phyloP scores from a whole-genome alignment of 768 basidiomycete genomes.

The Lyophyllum shimeji region DNA sequence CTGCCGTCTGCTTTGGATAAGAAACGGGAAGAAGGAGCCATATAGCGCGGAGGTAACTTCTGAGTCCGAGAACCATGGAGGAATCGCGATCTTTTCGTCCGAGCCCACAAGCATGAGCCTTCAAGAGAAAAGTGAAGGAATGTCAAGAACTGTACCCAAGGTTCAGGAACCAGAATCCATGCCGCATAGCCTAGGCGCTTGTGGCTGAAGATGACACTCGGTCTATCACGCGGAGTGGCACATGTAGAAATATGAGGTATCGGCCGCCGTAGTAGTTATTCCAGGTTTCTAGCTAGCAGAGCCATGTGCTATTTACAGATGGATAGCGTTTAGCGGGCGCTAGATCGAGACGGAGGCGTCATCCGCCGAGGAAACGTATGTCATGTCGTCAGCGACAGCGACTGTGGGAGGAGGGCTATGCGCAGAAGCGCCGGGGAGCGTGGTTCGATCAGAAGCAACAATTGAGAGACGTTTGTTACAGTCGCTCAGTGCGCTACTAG shows the following conservation, averaged over 20 bases:
- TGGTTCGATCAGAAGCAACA: neutral
- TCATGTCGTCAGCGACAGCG: neutral
- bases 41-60: too few relatives aligned
- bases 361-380: neutral
- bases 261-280: too few relatives aligned
- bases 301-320: neutral
- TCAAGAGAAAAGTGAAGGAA: neutral
- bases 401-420: neutral
- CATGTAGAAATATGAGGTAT: neutral
- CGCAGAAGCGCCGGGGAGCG: neutral
- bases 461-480: neutral
- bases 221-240: neutral
- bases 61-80: too few relatives aligned
- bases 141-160: neutral
- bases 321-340: too few relatives aligned
- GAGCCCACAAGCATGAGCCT: too few relatives aligned
- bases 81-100: too few relatives aligned
- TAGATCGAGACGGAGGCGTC: neutral
- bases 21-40: too few relatives aligned
- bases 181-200: neutral
- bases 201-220: neutral
- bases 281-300: neutral
- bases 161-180: too few relatives aligned
- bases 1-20: too few relatives aligned
- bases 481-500: neutral